Percentiles rank a stretch among this genome's conserved stretches.
These are phyloP conservation scores for Kwoniella mangroviensis DNA, from an alignment of 768 basidiomycete genomes.

Conservation along the genomic window DNA sequence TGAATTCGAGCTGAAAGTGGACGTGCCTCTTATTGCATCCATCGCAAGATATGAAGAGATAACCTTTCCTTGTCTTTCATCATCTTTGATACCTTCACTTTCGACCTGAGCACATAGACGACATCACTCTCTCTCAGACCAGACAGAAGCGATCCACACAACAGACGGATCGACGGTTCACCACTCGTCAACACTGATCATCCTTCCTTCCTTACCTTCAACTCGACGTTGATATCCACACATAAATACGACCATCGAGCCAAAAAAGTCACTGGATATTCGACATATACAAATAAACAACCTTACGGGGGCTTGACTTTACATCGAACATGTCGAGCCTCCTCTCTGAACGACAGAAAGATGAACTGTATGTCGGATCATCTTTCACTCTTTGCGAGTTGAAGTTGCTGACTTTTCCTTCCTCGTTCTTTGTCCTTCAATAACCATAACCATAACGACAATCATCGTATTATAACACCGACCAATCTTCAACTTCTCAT, in stretches of 20 bases:
- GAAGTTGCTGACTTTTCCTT: too few relatives aligned
- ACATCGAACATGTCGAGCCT: conserved; percentile 47
- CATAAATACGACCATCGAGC: neutral
- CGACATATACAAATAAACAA: neutral
- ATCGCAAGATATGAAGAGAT: too few relatives aligned
- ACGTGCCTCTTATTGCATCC: conserved; percentile 3
- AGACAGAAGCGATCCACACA: too few relatives aligned
- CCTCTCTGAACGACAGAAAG: conserved; percentile 56
- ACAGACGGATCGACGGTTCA: too few relatives aligned
- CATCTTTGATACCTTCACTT: neutral
- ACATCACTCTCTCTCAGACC: neutral
- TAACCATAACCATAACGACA: too few relatives aligned
- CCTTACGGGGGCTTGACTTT: conserved; percentile 26
- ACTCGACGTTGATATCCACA: neutral
- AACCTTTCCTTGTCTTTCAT: too few relatives aligned
- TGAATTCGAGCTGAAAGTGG: conserved; percentile 1
- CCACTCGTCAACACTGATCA: neutral
- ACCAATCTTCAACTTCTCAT: too few relatives aligned
- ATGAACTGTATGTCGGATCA: conserved; percentile 53
- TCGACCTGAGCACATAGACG: neutral
- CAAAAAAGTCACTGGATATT: neutral
- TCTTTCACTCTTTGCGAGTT: too few relatives aligned
- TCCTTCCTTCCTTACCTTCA: neutral
- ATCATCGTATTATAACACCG: too few relatives aligned
- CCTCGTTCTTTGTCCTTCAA: too few relatives aligned